These are phyloP conservation scores for Lithocarpus polystachyus DNA, from an alignment of 306 rosid genomes.

Conservation along the genomic window DNA sequence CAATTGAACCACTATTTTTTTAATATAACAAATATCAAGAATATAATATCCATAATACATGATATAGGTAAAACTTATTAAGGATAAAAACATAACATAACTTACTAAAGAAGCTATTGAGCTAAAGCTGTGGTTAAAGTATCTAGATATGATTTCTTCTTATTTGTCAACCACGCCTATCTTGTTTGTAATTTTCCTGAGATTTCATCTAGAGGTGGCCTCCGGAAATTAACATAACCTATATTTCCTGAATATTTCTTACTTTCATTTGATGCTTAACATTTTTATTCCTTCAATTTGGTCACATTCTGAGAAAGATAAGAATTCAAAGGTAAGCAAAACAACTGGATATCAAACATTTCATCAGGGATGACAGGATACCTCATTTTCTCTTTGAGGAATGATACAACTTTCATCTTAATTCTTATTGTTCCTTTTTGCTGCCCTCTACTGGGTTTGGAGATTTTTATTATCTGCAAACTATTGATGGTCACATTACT, in stretches of 20 bases:
- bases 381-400: constrained; percentile 76
- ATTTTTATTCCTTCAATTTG: constrained; percentile 5
- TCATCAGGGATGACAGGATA: constrained; percentile 84
- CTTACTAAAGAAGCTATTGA: background rate
- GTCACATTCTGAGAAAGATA: background rate
- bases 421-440: constrained; percentile 70
- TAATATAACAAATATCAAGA: too few relatives aligned
- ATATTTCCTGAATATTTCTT: background rate
- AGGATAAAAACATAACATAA: too few relatives aligned
- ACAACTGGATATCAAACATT: constrained; percentile 90
- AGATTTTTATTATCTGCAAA: constrained; percentile 79
- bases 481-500: constrained; percentile 38
- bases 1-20: too few relatives aligned
- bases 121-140: background rate
- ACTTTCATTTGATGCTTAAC: constrained; percentile 14
- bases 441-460: constrained; percentile 75
- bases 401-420: constrained; percentile 57
- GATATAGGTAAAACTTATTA: too few relatives aligned
- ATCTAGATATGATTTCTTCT: background rate
- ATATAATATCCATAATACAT: too few relatives aligned
- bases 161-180: background rate
- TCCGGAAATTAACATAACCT: background rate
- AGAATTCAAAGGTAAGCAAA: constrained; percentile 18
- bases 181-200: background rate
- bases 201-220: background rate